These are phyloP conservation scores for Daedalea quercina DNA, from an alignment of 768 basidiomycete genomes.

Conservation along the genomic window DNA sequence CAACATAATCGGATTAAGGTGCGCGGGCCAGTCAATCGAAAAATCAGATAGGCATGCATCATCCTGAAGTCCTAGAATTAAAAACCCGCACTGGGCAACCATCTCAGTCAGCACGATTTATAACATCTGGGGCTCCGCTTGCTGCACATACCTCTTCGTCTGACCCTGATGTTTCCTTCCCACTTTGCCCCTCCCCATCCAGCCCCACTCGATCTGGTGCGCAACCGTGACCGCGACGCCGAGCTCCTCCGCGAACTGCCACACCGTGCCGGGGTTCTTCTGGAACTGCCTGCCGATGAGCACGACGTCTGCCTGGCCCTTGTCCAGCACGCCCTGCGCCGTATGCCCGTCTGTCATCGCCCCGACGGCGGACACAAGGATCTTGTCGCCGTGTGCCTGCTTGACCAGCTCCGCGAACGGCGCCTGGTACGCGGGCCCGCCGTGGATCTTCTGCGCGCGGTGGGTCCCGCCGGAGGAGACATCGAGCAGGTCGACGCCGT, in stretches of 20 bases:
- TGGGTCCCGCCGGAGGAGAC: constrained; percentile 60
- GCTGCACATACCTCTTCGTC: no score
- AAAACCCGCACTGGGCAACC: no score
- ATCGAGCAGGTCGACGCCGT: constrained; percentile 74
- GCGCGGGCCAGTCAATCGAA: no score
- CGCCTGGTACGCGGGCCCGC: constrained; percentile 19
- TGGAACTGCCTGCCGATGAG: constrained; percentile 38
- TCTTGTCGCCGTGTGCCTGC: constrained; percentile 32
- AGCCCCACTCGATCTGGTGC: constrained; percentile 52
- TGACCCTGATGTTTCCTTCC: background rate
- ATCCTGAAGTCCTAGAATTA: no score
- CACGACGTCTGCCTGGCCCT: constrained; percentile 51
- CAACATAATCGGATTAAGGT: no score
- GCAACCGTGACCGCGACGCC: constrained; percentile 40
- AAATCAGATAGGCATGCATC: no score
- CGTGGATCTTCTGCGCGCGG: constrained; percentile 43
- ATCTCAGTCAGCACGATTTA: no score
- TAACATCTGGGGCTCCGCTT: no score
- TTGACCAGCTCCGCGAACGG: constrained; percentile 29
- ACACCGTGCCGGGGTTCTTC: constrained; percentile 48
- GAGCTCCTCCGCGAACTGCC: constrained; percentile 49
- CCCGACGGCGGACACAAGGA: constrained; percentile 48
- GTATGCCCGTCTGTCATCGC: constrained; percentile 47
- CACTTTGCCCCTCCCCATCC: constrained; percentile 27
- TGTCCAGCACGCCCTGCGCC: constrained; percentile 54